These are phyloP conservation scores for Ambrosia artemisiifolia DNA, from an alignment of 129 eudicot species.

Conservation along the genomic window DNA sequence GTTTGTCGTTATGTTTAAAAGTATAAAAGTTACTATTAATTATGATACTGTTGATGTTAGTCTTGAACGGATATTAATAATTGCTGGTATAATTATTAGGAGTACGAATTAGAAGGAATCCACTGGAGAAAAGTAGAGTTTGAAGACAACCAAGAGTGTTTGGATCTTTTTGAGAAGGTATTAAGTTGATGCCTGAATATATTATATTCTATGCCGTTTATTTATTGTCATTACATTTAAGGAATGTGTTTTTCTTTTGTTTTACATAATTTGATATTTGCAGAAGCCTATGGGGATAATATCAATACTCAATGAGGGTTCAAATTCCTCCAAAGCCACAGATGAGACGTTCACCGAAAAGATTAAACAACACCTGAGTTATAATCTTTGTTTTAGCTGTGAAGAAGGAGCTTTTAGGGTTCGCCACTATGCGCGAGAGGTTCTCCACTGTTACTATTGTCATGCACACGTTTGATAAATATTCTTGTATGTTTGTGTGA, in stretches of 20 bases:
- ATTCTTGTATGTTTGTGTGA: not conserved
- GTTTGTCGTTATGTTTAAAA: not conserved
- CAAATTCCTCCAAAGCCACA: slow-evolving; percentile 63
- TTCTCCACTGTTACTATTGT: slow-evolving; percentile 12
- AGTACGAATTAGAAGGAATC: slow-evolving; percentile 85
- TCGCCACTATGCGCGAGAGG: slow-evolving; percentile 79
- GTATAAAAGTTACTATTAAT: not conserved
- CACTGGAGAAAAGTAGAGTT: slow-evolving; percentile 83
- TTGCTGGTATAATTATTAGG: slow-evolving; percentile 39
- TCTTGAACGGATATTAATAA: not conserved
- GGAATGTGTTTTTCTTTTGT: not conserved
- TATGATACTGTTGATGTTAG: not conserved
- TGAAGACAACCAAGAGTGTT: slow-evolving; percentile 86
- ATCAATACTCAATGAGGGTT: slow-evolving; percentile 67
- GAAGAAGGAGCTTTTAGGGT: slow-evolving; percentile 58
- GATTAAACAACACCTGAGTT: slow-evolving; percentile 58
- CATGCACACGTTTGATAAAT: slow-evolving; percentile 9
- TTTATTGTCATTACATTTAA: not conserved
- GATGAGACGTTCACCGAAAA: slow-evolving; percentile 63
- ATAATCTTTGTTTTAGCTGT: slow-evolving; percentile 59
- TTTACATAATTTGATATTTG: slow-evolving; percentile 6
- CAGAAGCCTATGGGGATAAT: slow-evolving; percentile 82
- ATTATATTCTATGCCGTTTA: slow-evolving; percentile 14
- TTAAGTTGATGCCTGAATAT: not conserved
- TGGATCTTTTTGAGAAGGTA: slow-evolving; percentile 94